Base-by-base conservation (phyloP, 352 stramenopile species). In the Phytophthora capsici region DNA sequence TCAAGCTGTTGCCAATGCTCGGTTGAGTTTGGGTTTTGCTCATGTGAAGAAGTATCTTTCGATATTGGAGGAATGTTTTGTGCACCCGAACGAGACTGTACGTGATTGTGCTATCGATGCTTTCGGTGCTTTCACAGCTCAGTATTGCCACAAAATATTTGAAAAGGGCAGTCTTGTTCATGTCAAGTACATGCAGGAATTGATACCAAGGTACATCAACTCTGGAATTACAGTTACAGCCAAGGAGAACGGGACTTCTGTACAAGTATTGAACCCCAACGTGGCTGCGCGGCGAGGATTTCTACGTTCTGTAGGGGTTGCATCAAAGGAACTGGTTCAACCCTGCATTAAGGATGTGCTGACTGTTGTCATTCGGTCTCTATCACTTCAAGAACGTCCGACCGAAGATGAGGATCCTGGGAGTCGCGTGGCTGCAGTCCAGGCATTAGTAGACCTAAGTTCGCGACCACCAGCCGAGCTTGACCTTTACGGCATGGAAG, bases 371-470 rank as follows among this genome's bases (percentile, higher is more conserved):
- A 46, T 89, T 57, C 64, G 63, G 44, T 82, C 84, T 4, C 71
- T 80, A 22, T 68, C 74, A 12, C 71, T 91, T n/a, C 43, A 53
- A 1, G 63, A 75, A 17, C 78, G 89, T 45, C 80, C 64, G 6
- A 58, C 66, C 17, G 89, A 97, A 41, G 87, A 97, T 26, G 82
- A 89, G 54, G 93, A 98, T 57, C 97, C 97, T 16, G 97, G 99
- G 73, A 99, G 97, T 23, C 86, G 97, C 34, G 85, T 98, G 20
- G 98, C 98, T 69, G 93, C 96, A 5, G 86, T 99, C 20, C 73
- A 77, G 41, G 88, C 96, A n/a, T 67, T 99, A 0, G 80, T 90
- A 1, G 88, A 96, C 51, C 72, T 99, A 2, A 85, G 75, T 22
- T 87, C 87, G 64, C 73, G 86, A 71, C 68, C 48, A 44, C 44